Evolutionary conservation across 2,329 filamentous ascomycete species (phyloP).

Genomic region (Colletotrichum australisinense): DNA sequence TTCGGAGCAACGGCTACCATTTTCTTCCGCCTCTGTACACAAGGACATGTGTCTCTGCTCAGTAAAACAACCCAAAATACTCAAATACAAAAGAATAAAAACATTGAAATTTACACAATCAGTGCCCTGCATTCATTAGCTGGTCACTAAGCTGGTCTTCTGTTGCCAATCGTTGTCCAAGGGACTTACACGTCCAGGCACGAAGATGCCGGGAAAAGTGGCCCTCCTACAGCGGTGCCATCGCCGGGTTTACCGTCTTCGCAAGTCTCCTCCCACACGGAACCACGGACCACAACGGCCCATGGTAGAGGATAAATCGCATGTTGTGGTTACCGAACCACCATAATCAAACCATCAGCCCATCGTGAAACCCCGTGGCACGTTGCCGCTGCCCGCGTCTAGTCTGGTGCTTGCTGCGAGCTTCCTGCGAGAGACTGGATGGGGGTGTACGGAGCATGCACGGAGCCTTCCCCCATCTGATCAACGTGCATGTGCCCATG

Average conservation of each 20-base stretch:
- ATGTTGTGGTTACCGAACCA: slow-evolving; percentile 1
- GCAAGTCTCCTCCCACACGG: background rate
- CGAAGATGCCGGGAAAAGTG: background rate
- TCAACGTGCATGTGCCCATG: background rate
- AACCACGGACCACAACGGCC: background rate
- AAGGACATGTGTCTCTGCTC: background rate
- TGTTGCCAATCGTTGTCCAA: too few relatives aligned
- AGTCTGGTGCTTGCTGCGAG: background rate
- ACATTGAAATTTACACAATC: background rate
- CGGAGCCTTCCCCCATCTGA: background rate
- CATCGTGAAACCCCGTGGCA: slow-evolving; percentile 11
- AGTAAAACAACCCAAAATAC: background rate
- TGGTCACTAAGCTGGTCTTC: background rate
- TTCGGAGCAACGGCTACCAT: background rate
- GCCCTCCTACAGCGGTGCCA: background rate
- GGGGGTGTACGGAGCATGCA: background rate
- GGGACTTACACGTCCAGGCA: background rate
- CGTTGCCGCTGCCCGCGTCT: background rate
- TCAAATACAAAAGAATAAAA: background rate
- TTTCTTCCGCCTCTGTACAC: too few relatives aligned
- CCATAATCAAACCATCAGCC: slow-evolving; percentile 6
- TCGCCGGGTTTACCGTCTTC: background rate
- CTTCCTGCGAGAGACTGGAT: background rate
- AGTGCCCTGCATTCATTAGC: too few relatives aligned
- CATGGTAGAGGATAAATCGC: background rate